Percentiles rank a stretch among this genome's conserved stretches.
Evolutionary conservation across 306 rosid genomes (phyloP).

Genomic region (Oemleria cerasiformis): DNA sequence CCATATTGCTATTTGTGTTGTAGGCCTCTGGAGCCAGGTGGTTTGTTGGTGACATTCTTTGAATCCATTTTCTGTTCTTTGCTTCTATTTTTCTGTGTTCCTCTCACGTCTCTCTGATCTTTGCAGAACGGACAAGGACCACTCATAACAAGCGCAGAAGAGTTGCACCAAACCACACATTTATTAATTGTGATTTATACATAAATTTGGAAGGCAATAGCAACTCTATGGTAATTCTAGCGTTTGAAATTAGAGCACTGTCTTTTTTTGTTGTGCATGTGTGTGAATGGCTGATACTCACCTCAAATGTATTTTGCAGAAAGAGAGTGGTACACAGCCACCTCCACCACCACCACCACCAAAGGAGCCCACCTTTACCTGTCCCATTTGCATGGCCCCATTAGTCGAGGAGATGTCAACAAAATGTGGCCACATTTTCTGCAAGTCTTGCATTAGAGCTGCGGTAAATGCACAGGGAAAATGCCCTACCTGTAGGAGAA

Average conservation of each 20-base stretch:
- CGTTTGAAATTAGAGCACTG: background rate
- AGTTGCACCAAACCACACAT: slow-evolving; percentile 33
- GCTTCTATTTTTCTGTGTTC: background rate
- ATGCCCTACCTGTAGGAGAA: slow-evolving; percentile 87
- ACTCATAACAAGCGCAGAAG: slow-evolving; percentile 59
- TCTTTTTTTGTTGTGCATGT: background rate
- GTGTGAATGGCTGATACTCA: background rate
- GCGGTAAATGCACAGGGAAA: slow-evolving; percentile 42
- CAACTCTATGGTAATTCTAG: slow-evolving; percentile 59
- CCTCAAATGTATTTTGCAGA: slow-evolving; percentile 35
- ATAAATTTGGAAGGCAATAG: slow-evolving; percentile 70
- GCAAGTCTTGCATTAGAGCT: slow-evolving; percentile 57
- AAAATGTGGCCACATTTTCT: slow-evolving; percentile 92
- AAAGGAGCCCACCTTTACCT: slow-evolving; percentile 64
- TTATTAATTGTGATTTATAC: slow-evolving; percentile 50
- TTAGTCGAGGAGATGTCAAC: slow-evolving; percentile 68
- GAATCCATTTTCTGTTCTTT: no score
- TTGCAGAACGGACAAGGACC: slow-evolving; percentile 48
- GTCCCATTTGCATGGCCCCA: slow-evolving; percentile 75
- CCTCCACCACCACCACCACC: slow-evolving; percentile 61
- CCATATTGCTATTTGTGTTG: background rate
- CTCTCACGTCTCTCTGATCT: slow-evolving; percentile 16
- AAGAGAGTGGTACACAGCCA: slow-evolving; percentile 20
- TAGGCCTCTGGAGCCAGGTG: background rate
- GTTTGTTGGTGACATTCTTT: background rate